These are phyloP conservation scores for Phytopythium montanum DNA, from an alignment of 352 stramenopile species.

Conservation along the genomic window DNA sequence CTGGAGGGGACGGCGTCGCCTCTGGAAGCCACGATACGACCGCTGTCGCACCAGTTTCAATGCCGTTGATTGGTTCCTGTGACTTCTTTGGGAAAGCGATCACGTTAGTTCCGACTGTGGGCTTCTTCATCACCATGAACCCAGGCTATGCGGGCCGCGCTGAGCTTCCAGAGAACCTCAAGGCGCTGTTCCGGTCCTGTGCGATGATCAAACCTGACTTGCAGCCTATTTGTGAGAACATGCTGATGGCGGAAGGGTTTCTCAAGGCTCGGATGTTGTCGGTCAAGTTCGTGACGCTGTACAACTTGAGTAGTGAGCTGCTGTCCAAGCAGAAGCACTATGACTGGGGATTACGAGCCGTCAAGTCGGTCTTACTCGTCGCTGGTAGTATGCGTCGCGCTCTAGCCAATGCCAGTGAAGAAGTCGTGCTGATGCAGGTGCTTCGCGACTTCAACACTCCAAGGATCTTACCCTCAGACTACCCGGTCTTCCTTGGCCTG, in stretches of 20 bases:
- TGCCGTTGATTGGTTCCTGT: conserved; percentile 58
- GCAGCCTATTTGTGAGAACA: conserved; percentile 93
- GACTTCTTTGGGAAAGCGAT: conserved; percentile 91
- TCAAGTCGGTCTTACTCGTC: conserved; percentile 96
- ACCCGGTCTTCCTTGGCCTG: conserved; percentile 92
- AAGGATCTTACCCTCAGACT: conserved; percentile 91
- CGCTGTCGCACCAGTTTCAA: conserved; percentile 24
- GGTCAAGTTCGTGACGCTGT: conserved; percentile 90
- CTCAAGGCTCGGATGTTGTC: conserved; percentile 77
- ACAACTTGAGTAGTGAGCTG: conserved; percentile 83
- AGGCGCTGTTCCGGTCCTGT: conserved; percentile 90
- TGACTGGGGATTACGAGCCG: conserved; percentile 93
- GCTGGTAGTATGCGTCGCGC: conserved; percentile 91
- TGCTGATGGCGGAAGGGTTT: conserved; percentile 94
- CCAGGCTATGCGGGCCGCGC: conserved; percentile 90
- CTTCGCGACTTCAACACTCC: conserved; percentile 96
- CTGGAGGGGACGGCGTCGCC: neutral
- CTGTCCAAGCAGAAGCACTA: conserved; percentile 90
- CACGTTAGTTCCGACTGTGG: conserved; percentile 75
- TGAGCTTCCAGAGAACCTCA: conserved; percentile 92
- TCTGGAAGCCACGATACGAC: conserved; percentile 11
- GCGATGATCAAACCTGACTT: conserved; percentile 92
- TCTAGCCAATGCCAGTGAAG: conserved; percentile 79
- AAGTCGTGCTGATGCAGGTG: conserved; percentile 93
- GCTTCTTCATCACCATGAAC: conserved; percentile 96